Evolutionary conservation across 2,329 filamentous ascomycete species (phyloP).

Genomic region (Herpomyces periplanetae): DNA sequence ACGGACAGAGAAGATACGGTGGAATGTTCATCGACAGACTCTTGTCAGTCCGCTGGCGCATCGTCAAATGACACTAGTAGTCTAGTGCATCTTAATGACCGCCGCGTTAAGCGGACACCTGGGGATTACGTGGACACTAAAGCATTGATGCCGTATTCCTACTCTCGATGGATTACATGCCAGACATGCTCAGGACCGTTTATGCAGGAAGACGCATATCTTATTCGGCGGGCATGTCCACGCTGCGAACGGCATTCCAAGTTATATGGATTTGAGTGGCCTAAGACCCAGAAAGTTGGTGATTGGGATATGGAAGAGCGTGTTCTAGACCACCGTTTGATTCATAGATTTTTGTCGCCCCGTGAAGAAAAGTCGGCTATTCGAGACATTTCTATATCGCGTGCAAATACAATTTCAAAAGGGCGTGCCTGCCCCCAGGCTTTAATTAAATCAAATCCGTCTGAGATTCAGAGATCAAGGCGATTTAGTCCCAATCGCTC

Average conservation of each 20-base stretch:
- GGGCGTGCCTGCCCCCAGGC: too few species aligned
- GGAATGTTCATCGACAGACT: too few species aligned
- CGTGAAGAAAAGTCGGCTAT: conserved; percentile 19
- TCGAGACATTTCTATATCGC: too few species aligned
- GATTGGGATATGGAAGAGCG: conserved; percentile 24
- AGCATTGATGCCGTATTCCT: conserved; percentile 29
- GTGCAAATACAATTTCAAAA: too few species aligned
- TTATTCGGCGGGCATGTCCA: conserved; percentile 47
- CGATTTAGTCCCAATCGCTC: too few species aligned
- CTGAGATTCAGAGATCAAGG: too few species aligned
- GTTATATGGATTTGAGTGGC: conserved; percentile 77
- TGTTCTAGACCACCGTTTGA: conserved; percentile 42
- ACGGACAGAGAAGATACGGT: too few species aligned
- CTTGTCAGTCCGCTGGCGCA: too few species aligned
- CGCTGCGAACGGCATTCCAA: conserved; percentile 84
- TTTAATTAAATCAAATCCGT: too few species aligned
- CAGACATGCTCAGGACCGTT: conserved; percentile 44
- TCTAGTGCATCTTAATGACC: too few species aligned
- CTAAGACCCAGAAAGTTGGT: conserved; percentile 54
- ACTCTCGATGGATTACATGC: conserved; percentile 57
- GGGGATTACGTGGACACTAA: conserved; percentile 54
- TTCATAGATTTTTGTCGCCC: conserved; percentile 42
- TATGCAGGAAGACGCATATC: conserved; percentile 56
- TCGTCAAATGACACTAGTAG: too few species aligned
- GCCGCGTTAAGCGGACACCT: conserved; percentile 15